phyloP scores from a whole-genome alignment of 2,329 filamentous ascomycete genomes.

The Taxawa tesnikishii region DNA sequence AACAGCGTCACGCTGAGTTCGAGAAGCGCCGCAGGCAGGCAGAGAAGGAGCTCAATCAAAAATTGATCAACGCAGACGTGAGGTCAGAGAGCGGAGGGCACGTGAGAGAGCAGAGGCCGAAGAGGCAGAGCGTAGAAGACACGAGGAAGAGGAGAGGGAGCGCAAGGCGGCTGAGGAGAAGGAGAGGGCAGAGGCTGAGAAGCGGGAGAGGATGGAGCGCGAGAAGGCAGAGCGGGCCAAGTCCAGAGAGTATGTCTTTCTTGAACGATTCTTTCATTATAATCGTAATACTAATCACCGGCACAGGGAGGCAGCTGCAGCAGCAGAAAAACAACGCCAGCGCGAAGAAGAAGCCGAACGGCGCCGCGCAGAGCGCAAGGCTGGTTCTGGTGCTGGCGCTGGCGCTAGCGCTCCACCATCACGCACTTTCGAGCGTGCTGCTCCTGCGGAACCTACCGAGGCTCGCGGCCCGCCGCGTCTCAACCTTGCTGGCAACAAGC shows the following conservation, averaged over 20 bases:
- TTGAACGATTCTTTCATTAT: no score
- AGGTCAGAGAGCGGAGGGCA: slow-evolving; percentile 70
- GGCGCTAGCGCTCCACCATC: slow-evolving; percentile 25
- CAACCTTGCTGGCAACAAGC: slow-evolving; percentile 47
- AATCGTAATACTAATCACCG: slow-evolving; percentile 22
- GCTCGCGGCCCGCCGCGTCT: slow-evolving; percentile 47
- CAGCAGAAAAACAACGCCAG: slow-evolving; percentile 55
- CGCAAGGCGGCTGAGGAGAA: slow-evolving; percentile 78
- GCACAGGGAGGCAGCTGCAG: slow-evolving; percentile 53
- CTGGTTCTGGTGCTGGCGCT: slow-evolving; percentile 21
- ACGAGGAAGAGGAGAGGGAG: slow-evolving; percentile 76
- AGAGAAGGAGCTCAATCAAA: slow-evolving; percentile 83
- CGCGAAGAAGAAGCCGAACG: slow-evolving; percentile 82
- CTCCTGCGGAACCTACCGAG: slow-evolving; percentile 37
- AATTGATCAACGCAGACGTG: slow-evolving; percentile 77
- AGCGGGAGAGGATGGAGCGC: slow-evolving; percentile 59
- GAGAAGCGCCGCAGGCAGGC: slow-evolving; percentile 87
- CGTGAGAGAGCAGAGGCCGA: slow-evolving; percentile 76
- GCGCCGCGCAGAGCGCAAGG: slow-evolving; percentile 52
- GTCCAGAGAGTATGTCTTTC: slow-evolving; percentile 45
- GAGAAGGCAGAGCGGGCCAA: slow-evolving; percentile 51
- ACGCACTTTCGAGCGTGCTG: slow-evolving; percentile 24
- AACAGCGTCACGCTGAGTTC: slow-evolving; percentile 86
- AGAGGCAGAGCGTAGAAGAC: slow-evolving; percentile 64
- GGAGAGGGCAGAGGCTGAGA: slow-evolving; percentile 66